A percentile compares a stretch with the other conserved stretches of the same genome.
Conservation (phyloP, 2,329 filamentous ascomycete species). For the Phialophora tarda region DNA sequence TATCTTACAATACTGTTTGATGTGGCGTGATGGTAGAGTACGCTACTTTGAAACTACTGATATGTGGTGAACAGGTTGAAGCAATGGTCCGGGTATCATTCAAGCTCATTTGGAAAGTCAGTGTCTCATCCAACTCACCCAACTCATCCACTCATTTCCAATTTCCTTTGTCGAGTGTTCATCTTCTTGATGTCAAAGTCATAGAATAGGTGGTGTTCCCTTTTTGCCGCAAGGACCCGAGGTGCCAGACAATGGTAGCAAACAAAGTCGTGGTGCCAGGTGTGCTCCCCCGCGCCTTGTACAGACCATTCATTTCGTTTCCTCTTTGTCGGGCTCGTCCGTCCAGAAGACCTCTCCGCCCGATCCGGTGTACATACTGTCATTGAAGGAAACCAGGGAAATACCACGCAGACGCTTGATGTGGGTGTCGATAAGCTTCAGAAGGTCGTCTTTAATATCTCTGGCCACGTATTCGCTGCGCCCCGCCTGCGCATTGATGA, state of each 20-base stretch:
- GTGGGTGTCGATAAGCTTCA: background rate
- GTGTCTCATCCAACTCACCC: background rate
- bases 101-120: background rate
- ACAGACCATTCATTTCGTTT: background rate
- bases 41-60: background rate
- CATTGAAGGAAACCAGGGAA: background rate
- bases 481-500: background rate
- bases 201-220: background rate
- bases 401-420: background rate
- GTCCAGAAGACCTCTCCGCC: background rate
- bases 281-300: background rate
- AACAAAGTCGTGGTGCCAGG: too few species aligned
- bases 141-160: background rate
- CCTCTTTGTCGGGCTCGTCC: background rate
- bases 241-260: background rate
- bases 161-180: background rate
- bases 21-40: background rate
- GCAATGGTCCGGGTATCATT: background rate
- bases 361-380: background rate
- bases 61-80: background rate
- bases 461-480: too few species aligned
- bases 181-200: background rate
- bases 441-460: background rate
- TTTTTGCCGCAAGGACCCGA: background rate
- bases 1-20: background rate